phyloP scores from a whole-genome alignment of 352 stramenopile species.

The Globisporangium cederbergense region DNA sequence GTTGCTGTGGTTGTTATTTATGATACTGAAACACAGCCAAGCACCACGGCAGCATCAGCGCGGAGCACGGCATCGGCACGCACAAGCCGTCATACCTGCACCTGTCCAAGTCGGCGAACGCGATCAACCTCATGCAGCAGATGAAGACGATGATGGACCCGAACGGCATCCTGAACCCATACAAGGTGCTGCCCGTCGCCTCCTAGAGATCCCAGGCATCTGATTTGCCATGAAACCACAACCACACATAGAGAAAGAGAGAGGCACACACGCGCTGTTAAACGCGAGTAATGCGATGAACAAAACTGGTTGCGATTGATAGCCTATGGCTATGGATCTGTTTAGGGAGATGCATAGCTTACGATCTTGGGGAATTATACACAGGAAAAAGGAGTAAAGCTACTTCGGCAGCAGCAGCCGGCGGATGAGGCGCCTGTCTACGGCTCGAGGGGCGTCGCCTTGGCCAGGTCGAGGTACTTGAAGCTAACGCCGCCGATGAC shows the following conservation, averaged over 20 bases:
- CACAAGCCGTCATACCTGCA: constrained; percentile 91
- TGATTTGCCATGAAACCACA: not conserved
- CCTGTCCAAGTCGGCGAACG: constrained; percentile 76
- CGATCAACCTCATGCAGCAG: constrained; percentile 89
- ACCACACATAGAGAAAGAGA: not conserved
- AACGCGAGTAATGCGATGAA: not conserved
- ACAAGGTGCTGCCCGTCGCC: constrained; percentile 84
- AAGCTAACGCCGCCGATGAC: constrained; percentile 59
- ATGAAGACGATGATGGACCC: constrained; percentile 96
- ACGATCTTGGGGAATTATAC: not conserved
- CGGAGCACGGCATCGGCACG: constrained; percentile 96
- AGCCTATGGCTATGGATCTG: not conserved
- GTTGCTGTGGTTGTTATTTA: not conserved
- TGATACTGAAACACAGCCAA: constrained; percentile 29
- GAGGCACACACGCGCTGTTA: not conserved
- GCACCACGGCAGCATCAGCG: constrained; percentile 93
- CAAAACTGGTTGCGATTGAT: constrained; percentile 6
- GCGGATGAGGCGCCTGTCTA: constrained; percentile 19
- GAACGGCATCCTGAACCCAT: constrained; percentile 95
- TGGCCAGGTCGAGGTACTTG: constrained; percentile 58
- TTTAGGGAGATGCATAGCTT: not conserved
- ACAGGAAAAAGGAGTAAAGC: not conserved
- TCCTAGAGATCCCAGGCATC: not conserved
- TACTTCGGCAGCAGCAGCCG: too few relatives aligned
- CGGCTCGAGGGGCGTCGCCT: constrained; percentile 25